Evolutionary conservation across 2,329 filamentous ascomycete genomes (phyloP), one percentile per base, ranked within the genome.

Genomic region (Tympanopsis confertula): DNA sequence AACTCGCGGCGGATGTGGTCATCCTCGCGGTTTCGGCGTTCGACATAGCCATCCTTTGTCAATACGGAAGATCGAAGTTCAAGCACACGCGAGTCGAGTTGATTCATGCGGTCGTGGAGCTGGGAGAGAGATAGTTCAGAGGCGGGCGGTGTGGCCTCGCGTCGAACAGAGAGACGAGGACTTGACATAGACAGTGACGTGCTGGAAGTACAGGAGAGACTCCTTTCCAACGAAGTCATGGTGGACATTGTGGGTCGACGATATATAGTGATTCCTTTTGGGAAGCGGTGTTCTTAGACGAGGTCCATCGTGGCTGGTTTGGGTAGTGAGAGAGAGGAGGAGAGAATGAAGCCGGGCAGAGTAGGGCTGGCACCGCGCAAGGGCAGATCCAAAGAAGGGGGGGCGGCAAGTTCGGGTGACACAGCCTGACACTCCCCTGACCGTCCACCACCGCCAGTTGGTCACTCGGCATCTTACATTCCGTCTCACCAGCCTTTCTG

Each of bases 21-120:
- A 41, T 61, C 58, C 46, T 61, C 56, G 13, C 54, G 51, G 41
- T 59, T 60, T 2, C 57, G 50, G 38, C 57, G 52, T 36, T 60
- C 56, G 35, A 54, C 47, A 45, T 61, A 61, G 19, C 47, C 50
- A 35, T 61, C 56, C 40, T 56, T 57, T 17, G 57, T 60, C 20
- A 61, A 40, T n/a, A 57, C 47, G 19, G 47, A 51, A 13, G 55
- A 51, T 20, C 54, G 55, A n/a, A 61, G 47, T 14, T 60, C 57
- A 19, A 52, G 45, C 5, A 61, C 45, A 36, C 52, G 55, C 4
- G 57, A 55, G 33, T 60, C 57, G 7, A 61, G 49, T 24, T 55
- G 49, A 39, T 54, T 56, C 18, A 61, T 46, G 19, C 57, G 58
- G 38, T 61, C 57, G 43, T 59, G 51, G 40, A 60, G 48, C 39